Base-by-base conservation (phyloP, 1,139 yeast species). In the Scheffersomyces illinoinensis region DNA sequence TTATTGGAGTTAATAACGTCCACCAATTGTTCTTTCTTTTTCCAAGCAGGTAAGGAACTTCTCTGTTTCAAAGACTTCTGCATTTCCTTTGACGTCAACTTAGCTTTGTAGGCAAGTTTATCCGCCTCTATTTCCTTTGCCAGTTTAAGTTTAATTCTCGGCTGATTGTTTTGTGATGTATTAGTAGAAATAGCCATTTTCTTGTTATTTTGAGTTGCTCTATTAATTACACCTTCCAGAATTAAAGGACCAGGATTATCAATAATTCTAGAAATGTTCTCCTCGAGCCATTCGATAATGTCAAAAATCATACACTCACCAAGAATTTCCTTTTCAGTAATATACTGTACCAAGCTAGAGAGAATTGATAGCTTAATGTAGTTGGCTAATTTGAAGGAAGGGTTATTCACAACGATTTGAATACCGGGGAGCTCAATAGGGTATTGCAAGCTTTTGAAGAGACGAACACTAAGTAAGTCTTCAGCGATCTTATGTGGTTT, bases 21-120 rank as follows among this genome's bases (percentile, higher is more conserved):
- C 1, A 91, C 79, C 53, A 95, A 80, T 5, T 82, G 78, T 0
- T 83, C 75, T 56, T 78, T 81, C 69, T 89, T 89, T 14, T 77
- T 71, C 97, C 97, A 93, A 0, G 98, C 98, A 0, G 99, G 98
- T 47, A 95, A 75, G 4, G 71, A 70, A 17, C 81, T 65, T 63
- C 98, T 82, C 12, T 76, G 72, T 2, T 63, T 53, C 51, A 62
- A 55, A 5, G 76, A 71, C 1, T 58, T 54, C 53, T 64, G 61
- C 62, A 77, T 62, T 52, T 61, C 62, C 0, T 59, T 18, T 1
- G 70, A 61, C 0, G 60, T 59, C 1, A 61, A 56, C 50, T 70
- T 62, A 21, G 66, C 59, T 0, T 53, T 47, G 56, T 77, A 73
- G 17, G 64, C 75, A 2, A 59, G 57, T 63, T 73, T 70, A 54